A percentile compares a stretch with the other conserved stretches of the same genome.
Evolutionary conservation across 257 asterid species (phyloP).

Genomic region (Solanum lycopersicoides): DNA sequence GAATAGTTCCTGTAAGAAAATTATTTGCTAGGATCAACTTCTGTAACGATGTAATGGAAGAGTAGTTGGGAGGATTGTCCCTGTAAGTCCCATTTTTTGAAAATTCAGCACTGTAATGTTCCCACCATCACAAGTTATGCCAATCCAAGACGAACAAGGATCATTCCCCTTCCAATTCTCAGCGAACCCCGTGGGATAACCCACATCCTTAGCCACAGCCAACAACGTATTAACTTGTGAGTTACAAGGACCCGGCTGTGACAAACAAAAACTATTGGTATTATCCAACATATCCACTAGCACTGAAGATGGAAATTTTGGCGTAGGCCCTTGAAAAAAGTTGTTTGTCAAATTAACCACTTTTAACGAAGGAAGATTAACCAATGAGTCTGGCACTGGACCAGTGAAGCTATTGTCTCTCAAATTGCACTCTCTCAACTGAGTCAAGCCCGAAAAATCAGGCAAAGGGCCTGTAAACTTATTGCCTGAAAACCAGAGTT

Average conservation of each 20-base stretch:
- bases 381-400: constrained; percentile 4
- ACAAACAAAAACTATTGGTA: not conserved
- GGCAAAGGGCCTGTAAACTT: constrained; percentile 8
- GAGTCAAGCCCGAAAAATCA: constrained; percentile 5
- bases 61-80: constrained; percentile 1
- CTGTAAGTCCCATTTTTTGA: constrained; percentile 4
- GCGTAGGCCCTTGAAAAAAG: constrained; percentile 3
- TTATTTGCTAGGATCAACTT: constrained; percentile 1
- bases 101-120: constrained; percentile 5
- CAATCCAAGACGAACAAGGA: constrained; percentile 5
- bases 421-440: not conserved
- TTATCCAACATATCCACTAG: not conserved
- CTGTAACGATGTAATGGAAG: not conserved
- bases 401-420: constrained; percentile 7
- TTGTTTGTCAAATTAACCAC: not conserved
- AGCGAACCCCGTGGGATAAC: not conserved
- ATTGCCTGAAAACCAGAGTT: constrained; percentile 1
- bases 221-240: constrained; percentile 1
- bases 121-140: not conserved
- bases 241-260: not conserved
- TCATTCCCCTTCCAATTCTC: constrained; percentile 11
- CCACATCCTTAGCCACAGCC: not conserved
- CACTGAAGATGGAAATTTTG: not conserved
- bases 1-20: not conserved
- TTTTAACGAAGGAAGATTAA: not conserved